Base-by-base conservation (phyloP, 2,329 filamentous ascomycete species). In the Annulohypoxylon truncatum region DNA sequence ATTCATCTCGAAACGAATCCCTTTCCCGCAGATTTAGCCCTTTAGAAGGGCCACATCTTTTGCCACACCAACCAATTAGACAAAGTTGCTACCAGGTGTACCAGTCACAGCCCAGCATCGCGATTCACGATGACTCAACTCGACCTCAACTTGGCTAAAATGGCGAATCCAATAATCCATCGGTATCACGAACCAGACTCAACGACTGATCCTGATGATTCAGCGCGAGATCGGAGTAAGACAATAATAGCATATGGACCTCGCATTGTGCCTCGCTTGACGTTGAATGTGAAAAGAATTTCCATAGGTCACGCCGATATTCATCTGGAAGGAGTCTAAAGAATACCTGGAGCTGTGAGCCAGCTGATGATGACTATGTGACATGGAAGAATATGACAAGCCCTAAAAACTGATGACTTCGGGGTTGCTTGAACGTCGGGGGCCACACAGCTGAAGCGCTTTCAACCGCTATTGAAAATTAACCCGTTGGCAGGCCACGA, bases 121-220 rank as follows among this genome's bases (percentile, higher is more conserved):
- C 70, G 72, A 74, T 74, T 64, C 66, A 59, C 70, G 72, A 74
- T 74, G 73, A 74, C 68, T 74, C 72, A 74, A 74, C 68, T 60
- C 58, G 18, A 63, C 44, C 54, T 69, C 58, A 68, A 68, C 60
- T 53, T 61, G 53, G 59, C 51, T 46, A 56, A 58, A 66, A 66
- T 51, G 53, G 58, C 51, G 26, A 64, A 48, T 50, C 48, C 60
- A 64, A 62, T 64, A 62, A 56, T 61, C 28, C 55, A 35, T 40
- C 51, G 20, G 60, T 61, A 61, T 61, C 60, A 57, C 56, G 63
- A 61, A 64, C 60, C 67, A 64, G 29, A 55, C 35, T 61, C 50
- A 24, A 40, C 35, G 42, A 35, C 29, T 29, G 33, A 65, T 53
- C 33, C 48, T 55, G 29, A 46, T 65, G 56, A 57, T 60, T 58